phyloP scores from a whole-genome alignment of 2,329 filamentous ascomycete genomes.

The Colletotrichum melonis region DNA sequence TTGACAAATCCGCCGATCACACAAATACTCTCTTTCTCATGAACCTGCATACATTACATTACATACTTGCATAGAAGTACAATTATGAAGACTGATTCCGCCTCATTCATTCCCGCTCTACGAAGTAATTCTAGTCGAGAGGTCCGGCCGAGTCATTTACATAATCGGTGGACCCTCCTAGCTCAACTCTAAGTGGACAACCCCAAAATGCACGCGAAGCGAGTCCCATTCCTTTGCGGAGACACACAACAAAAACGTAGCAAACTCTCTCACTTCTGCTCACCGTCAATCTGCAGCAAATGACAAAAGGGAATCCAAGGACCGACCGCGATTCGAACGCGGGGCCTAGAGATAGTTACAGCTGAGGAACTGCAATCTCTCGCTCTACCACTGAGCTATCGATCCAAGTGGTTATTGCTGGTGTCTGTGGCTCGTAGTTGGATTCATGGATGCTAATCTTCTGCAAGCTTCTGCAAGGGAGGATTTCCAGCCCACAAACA shows the following conservation, averaged over 20 bases:
- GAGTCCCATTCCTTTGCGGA: neutral
- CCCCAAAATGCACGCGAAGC: neutral
- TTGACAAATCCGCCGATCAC: neutral
- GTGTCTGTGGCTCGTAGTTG: rapidly evolving
- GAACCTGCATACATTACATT: too few species aligned
- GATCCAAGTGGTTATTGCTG: neutral
- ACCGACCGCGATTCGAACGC: conserved; percentile 30
- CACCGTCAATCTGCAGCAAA: neutral
- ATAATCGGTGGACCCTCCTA: neutral
- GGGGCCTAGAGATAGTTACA: conserved; percentile 22
- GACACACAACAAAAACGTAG: conserved; percentile 10
- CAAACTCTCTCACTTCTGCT: neutral
- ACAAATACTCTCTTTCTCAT: neutral
- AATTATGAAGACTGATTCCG: too few species aligned
- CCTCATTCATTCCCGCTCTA: too few species aligned
- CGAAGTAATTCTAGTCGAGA: neutral
- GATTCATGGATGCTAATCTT: neutral
- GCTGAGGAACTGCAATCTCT: conserved; percentile 22
- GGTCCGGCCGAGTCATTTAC: neutral
- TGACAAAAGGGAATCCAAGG: neutral
- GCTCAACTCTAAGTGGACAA: neutral
- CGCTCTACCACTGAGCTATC: conserved; percentile 34
- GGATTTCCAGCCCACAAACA: neutral
- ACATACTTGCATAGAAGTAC: too few species aligned
- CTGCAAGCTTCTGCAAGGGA: neutral